Evolutionary conservation across 306 rosid species (phyloP), one percentile per base, ranked within the genome.

Genomic region (cucumber (Cucumis sativus)): DNA sequence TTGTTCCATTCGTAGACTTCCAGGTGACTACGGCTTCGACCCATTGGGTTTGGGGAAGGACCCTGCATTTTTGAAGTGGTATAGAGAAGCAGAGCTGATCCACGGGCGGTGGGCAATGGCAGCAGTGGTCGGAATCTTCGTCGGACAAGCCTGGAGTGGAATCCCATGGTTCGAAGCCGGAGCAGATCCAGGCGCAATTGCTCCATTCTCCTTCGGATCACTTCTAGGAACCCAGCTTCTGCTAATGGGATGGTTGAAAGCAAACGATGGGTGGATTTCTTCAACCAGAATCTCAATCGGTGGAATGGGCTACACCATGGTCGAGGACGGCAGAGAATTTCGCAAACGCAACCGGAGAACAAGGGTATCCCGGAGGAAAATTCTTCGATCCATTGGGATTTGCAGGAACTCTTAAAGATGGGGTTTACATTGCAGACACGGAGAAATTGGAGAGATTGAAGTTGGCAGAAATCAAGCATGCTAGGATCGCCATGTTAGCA

Each of bases 261-360:
- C 91, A 95, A 95, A 66, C 83, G 99, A 78, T 95, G 99, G 99
- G 99, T 96, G 63, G 99, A 92, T 78, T 96, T 92, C 89, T 96
- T 89, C 96, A 84, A 89, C 86, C 99, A 0, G 99, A 96, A 43
- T 96, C 98, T 6, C 99, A 92, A 66, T 91, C 99, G 0, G 89
- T 92, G 16, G 97, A 92, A 52, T 96, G 98, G 99, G 99, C 98
- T 10, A 96, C 99, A 28, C 99, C 99, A 1, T 96, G 99, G 99
- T 96, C 99, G 7, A 88, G 77, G 82, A 95, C 97, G 0, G 84
- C 99, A 0, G 99, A 95, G 87, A 95, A 95, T 82, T 95, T 95
- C 7, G 77, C 92, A 45, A 95, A 95, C 37, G 76, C 91, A 35
- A 95, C 99, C 0, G 97, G 99, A 0, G 97, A 92, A 2, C 99